phyloP scores from a whole-genome alignment of 2,329 filamentous ascomycete genomes.

The Paecilomyces sp. region DNA sequence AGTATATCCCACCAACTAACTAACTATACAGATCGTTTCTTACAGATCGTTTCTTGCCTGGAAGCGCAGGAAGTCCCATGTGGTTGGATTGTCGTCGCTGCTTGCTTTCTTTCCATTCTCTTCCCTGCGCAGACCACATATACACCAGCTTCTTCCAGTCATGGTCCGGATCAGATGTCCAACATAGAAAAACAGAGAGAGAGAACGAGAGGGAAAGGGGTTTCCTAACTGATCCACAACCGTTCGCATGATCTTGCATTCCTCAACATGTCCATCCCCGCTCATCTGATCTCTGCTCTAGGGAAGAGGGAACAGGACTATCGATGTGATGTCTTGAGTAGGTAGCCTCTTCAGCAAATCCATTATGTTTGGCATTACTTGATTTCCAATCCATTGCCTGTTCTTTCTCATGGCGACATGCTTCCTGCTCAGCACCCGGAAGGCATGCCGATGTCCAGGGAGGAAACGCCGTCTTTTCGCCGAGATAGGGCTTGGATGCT shows the following conservation, averaged over 20 bases:
- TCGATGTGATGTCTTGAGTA: background rate
- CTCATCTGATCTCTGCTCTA: background rate
- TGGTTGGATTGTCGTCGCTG: background rate
- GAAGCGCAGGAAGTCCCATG: background rate
- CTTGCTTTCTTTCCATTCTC: background rate
- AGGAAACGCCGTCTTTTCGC: background rate
- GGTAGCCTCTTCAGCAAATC: background rate
- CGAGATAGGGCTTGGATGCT: conserved; percentile 1
- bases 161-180: background rate
- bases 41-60: background rate
- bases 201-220: too few relatives aligned
- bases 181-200: too few relatives aligned
- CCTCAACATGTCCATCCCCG: background rate
- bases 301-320: background rate
- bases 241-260: background rate
- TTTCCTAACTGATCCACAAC: background rate
- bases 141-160: background rate
- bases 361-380: background rate
- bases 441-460: background rate
- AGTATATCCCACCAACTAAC: background rate
- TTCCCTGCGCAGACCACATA: background rate
- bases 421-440: background rate
- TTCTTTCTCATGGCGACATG: background rate
- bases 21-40: background rate
- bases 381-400: background rate